Evolutionary conservation across 1,284 basidiomycete genomes (phyloP), one percentile per base, ranked within the genome.

Genomic region (Nidula niveotomentosa): DNA sequence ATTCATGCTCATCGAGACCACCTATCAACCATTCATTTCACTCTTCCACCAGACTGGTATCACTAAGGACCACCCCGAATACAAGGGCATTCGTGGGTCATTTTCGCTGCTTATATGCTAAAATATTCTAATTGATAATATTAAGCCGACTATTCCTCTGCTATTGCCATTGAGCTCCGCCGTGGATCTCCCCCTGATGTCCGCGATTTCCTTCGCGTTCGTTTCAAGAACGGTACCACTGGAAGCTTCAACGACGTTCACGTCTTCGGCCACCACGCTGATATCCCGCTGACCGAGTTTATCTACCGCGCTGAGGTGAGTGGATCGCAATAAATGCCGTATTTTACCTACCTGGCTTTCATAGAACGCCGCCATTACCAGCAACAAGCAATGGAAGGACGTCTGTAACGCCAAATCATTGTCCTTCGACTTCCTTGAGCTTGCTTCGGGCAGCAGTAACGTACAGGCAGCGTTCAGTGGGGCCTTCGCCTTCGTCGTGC

Each of bases 1-100:
- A 65, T 79, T 94, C 71, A 77, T 87, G 67, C 73, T 93, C 59
- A 73, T 90, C 56, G 79, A 92, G 68, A 88, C 88, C 18, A 90
- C 90, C 60, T 94, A 94, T 78, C 93, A 94, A 71, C 89, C 93
- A 13, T 91, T 94, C 81, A 86, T 94, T 64, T 92, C 91, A 12
- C 79, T 94, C 67, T 88, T 93, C 83, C 84, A 88, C 69, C 83
- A 92, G 73, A 86, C 89, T 13, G 85, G 86, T 53, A 71, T 86
- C 56, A 62, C 72, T 58, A 74, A 81, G 58, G 71, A 78, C 23
- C 72, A 84, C 67, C 85, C 88, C 1, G 78, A 86, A 53, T 69
- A 87, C 56, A 70, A 74, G 45, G 84, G 78, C 43, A 84, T 93
- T 59, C 87, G 88, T 88, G 64, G 64, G 83, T 81, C 48, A 36